These are phyloP conservation scores for Metschnikowia cerradonensis DNA, from an alignment of 805 yeast species.

Conservation along the genomic window DNA sequence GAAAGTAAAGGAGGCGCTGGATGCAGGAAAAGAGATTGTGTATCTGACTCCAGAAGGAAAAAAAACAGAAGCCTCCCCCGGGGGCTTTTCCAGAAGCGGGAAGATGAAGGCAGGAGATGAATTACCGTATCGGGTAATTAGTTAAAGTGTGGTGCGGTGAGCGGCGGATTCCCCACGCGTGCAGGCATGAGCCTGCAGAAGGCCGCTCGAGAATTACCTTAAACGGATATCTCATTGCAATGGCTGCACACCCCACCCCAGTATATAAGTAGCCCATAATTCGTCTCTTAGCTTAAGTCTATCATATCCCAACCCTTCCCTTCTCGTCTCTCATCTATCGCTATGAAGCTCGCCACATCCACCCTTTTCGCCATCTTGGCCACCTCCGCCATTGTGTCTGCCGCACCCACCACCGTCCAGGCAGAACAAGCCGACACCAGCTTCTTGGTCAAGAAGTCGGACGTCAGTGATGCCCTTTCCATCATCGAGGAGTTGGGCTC, in stretches of 20 bases:
- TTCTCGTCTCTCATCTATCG: background rate
- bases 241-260: background rate
- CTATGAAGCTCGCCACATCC: slow-evolving; percentile 40
- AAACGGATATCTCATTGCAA: slow-evolving; percentile 2
- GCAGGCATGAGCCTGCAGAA: background rate
- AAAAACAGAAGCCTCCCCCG: background rate
- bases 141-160: background rate
- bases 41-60: background rate
- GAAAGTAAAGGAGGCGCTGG: too few species aligned
- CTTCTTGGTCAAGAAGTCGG: slow-evolving; percentile 32
- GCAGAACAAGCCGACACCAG: slow-evolving; percentile 17
- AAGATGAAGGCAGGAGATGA: background rate
- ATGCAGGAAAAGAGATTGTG: too few species aligned
- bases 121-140: background rate
- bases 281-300: background rate
- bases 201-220: background rate
- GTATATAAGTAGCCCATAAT: background rate
- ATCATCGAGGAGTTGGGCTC: slow-evolving; percentile 31
- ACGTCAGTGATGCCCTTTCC: slow-evolving; percentile 30
- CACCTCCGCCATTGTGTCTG: slow-evolving; percentile 32
- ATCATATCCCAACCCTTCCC: background rate
- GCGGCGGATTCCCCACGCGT: slow-evolving; percentile 1
- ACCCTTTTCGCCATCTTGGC: slow-evolving; percentile 40
- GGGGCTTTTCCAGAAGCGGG: background rate
- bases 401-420: slow-evolving; percentile 26